Conservation (phyloP, 805 yeast genomes). For the Barnettozyma sucrosica region DNA sequence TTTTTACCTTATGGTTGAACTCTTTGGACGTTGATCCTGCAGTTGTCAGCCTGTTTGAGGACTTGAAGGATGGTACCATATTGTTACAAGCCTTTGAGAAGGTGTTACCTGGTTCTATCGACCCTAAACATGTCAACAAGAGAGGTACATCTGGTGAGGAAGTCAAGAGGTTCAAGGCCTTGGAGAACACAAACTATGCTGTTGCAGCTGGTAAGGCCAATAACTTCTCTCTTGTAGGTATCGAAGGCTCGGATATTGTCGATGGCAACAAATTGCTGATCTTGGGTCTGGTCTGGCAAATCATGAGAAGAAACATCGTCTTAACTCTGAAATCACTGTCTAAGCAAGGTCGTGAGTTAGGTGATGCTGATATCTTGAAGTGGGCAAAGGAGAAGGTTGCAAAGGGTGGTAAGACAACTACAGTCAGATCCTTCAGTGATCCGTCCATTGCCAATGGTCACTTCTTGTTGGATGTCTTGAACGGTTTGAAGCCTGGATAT, state of each 20-base stretch:
- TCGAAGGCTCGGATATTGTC: constrained; percentile 94
- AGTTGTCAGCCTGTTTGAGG: constrained; percentile 86
- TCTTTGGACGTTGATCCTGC: constrained; percentile 95
- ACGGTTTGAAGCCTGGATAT: constrained; percentile 95
- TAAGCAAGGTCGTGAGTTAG: constrained; percentile 59
- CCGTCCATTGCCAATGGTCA: constrained; percentile 68
- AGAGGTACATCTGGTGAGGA: constrained; percentile 72
- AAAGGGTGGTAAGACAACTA: constrained; percentile 75
- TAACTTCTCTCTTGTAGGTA: constrained; percentile 91
- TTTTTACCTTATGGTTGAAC: constrained; percentile 95
- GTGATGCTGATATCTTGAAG: constrained; percentile 79
- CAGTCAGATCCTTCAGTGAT: constrained; percentile 83
- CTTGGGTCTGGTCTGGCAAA: constrained; percentile 94
- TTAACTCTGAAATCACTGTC: constrained; percentile 72
- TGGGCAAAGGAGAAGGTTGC: constrained; percentile 89
- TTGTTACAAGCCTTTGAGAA: constrained; percentile 91
- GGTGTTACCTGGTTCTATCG: constrained; percentile 90
- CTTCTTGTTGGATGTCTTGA: constrained; percentile 80
- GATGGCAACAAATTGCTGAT: constrained; percentile 90
- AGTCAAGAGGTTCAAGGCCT: constrained; percentile 84
- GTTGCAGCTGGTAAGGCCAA: constrained; percentile 93
- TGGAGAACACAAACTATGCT: constrained; percentile 98
- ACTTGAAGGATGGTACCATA: constrained; percentile 86
- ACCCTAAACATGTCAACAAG: constrained; percentile 74
- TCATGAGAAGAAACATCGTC: constrained; percentile 93